These are phyloP conservation scores for Ambrosia hybrid DNA, from an alignment of 140 eudicot genomes.

Conservation along the genomic window DNA sequence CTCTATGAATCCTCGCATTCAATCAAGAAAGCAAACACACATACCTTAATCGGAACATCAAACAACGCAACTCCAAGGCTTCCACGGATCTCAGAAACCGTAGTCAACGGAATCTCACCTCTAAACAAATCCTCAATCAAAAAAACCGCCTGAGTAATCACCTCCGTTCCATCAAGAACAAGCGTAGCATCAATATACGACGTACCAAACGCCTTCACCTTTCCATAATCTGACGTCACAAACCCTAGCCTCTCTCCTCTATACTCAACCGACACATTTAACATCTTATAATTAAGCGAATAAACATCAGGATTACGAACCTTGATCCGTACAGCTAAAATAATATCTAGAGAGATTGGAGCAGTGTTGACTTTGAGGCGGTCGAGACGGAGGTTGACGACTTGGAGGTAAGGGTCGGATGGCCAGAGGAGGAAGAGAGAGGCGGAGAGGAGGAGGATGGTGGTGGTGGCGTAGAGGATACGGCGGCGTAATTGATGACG, in stretches of 20 bases:
- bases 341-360: slow-evolving; percentile 44
- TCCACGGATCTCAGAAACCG: slow-evolving; percentile 56
- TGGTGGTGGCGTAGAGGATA: slow-evolving; percentile 25
- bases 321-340: slow-evolving; percentile 44
- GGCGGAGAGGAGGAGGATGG: slow-evolving; percentile 55
- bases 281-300: slow-evolving; percentile 41
- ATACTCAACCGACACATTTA: slow-evolving; percentile 57
- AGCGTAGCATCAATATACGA: slow-evolving; percentile 71
- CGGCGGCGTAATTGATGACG: slow-evolving; percentile 33
- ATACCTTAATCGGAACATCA: slow-evolving; percentile 37
- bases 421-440: slow-evolving; percentile 73
- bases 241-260: slow-evolving; percentile 72
- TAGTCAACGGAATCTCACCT: slow-evolving; percentile 61
- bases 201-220: slow-evolving; percentile 49
- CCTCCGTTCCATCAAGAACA: slow-evolving; percentile 48
- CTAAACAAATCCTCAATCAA: slow-evolving; percentile 64
- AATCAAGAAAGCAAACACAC: background rate
- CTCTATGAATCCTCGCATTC: no score
- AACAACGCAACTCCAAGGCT: slow-evolving; percentile 45
- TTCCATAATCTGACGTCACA: slow-evolving; percentile 61
- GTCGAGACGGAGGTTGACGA: slow-evolving; percentile 53
- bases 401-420: slow-evolving; percentile 64
- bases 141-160: slow-evolving; percentile 50
- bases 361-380: slow-evolving; percentile 38
- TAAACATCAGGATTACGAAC: slow-evolving; percentile 62